These are phyloP conservation scores for Trichomonas vaginalis DNA, from an alignment of 208 protist species.

Conservation along the genomic window DNA sequence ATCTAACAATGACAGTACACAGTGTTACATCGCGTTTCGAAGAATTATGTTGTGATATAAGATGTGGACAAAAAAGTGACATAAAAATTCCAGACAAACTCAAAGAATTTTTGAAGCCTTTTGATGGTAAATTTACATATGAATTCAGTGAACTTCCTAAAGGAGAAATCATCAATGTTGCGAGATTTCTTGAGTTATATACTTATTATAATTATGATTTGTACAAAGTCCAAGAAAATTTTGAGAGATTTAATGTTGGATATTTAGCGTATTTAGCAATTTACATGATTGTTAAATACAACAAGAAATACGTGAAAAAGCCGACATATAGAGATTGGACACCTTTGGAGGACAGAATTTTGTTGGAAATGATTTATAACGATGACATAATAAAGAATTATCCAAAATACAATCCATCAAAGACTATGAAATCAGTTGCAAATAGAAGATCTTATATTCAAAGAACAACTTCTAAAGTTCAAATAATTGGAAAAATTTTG, in stretches of 20 bases:
- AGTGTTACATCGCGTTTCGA: background rate
- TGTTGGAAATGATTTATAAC: background rate
- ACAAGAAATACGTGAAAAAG: background rate
- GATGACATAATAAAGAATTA: background rate
- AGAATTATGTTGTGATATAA: background rate
- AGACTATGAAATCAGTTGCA: background rate
- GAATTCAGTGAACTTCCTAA: background rate
- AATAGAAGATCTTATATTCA: background rate
- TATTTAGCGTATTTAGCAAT: background rate
- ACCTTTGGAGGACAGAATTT: background rate
- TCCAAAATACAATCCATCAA: background rate
- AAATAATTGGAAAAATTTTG: background rate
- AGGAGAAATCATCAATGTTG: background rate
- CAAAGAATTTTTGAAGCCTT: background rate
- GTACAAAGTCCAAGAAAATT: background rate
- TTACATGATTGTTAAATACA: background rate
- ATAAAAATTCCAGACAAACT: background rate
- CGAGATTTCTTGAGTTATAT: background rate
- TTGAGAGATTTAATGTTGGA: background rate
- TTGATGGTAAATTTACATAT: background rate
- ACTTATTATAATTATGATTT: background rate
- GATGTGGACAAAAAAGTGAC: background rate
- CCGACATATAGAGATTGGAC: background rate
- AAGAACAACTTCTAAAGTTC: background rate
- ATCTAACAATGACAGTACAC: background rate